Evolutionary conservation across 768 basidiomycete species (phyloP).

Genomic region (Cystobasidium ongulense): DNA sequence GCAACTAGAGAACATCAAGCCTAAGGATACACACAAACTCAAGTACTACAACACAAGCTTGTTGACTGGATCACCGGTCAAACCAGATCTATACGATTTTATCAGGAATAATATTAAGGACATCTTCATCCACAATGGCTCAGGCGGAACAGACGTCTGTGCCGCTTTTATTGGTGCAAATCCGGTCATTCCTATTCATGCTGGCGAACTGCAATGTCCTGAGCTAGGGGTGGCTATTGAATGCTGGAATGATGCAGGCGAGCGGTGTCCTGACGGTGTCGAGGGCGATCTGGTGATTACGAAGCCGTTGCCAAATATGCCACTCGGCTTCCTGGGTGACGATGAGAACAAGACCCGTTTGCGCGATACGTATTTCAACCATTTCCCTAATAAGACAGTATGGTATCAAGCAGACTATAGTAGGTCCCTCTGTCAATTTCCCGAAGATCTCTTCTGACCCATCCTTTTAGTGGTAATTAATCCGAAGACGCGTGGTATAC

Average conservation of each 20-base stretch:
- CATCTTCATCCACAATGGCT: slow-evolving; percentile 38
- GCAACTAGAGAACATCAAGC: slow-evolving; percentile 26
- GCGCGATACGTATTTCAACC: slow-evolving; percentile 39
- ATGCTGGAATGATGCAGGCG: slow-evolving; percentile 40
- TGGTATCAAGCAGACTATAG: slow-evolving; percentile 40
- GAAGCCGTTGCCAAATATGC: slow-evolving; percentile 41
- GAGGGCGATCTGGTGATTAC: slow-evolving; percentile 41
- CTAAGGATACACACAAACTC: slow-evolving; percentile 32
- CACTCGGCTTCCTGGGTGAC: slow-evolving; percentile 39
- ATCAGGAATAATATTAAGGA: slow-evolving; percentile 25
- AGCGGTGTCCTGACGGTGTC: slow-evolving; percentile 31
- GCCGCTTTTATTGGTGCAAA: slow-evolving; percentile 37
- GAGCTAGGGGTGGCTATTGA: slow-evolving; percentile 38
- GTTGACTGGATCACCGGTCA: slow-evolving; percentile 30
- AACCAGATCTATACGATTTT: slow-evolving; percentile 31
- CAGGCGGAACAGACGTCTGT: slow-evolving; percentile 42
- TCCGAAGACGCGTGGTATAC: slow-evolving; percentile 35
- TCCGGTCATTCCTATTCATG: slow-evolving; percentile 34
- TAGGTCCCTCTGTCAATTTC: neutral
- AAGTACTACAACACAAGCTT: slow-evolving; percentile 13
- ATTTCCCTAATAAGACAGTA: slow-evolving; percentile 35
- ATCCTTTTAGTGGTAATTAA: slow-evolving; percentile 32
- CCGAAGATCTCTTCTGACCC: neutral
- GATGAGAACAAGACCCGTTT: slow-evolving; percentile 34
- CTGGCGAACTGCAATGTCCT: slow-evolving; percentile 39